A percentile compares a stretch with the other conserved stretches of the same genome.
Conservation (phyloP, 768 basidiomycete species). For the Leucogyrophana mollusca region DNA sequence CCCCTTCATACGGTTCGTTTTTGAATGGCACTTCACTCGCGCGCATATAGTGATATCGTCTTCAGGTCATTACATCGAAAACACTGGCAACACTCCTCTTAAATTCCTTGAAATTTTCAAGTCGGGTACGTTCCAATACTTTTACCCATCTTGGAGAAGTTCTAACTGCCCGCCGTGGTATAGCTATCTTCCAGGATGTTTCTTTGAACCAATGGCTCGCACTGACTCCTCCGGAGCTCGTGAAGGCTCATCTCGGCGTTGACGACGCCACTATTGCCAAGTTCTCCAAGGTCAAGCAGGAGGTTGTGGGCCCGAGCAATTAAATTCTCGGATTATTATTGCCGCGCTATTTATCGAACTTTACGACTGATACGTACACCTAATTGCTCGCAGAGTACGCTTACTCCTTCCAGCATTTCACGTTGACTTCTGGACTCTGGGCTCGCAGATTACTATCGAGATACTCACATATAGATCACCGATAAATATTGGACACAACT, state of each 20-base stretch:
- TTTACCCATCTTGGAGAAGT: conserved; percentile 2
- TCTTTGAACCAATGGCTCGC: conserved; percentile 64
- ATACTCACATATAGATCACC: too few species aligned
- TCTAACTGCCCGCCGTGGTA: background rate
- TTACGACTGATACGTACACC: background rate
- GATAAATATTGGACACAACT: too few species aligned
- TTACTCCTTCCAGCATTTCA: too few species aligned
- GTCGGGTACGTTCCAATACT: conserved; percentile 33
- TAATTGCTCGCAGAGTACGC: too few species aligned
- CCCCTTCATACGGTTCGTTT: conserved; percentile 21
- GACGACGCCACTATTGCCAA: conserved; percentile 48
- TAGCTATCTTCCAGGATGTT: conserved; percentile 55
- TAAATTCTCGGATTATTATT: background rate
- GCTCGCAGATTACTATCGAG: too few species aligned
- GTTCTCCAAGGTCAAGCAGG: conserved; percentile 51
- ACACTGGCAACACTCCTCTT: conserved; percentile 58
- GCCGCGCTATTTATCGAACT: background rate
- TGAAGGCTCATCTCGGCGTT: conserved; percentile 60
- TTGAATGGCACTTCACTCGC: background rate
- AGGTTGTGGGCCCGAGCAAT: conserved; percentile 37
- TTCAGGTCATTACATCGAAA: conserved; percentile 66
- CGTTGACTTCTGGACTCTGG: too few species aligned
- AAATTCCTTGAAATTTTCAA: conserved; percentile 63
- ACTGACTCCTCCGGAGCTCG: conserved; percentile 53
- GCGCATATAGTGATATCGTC: background rate